Evolutionary conservation across 192 early-diverging fungal species (phyloP).

Genomic region (Coemansia sp.): DNA sequence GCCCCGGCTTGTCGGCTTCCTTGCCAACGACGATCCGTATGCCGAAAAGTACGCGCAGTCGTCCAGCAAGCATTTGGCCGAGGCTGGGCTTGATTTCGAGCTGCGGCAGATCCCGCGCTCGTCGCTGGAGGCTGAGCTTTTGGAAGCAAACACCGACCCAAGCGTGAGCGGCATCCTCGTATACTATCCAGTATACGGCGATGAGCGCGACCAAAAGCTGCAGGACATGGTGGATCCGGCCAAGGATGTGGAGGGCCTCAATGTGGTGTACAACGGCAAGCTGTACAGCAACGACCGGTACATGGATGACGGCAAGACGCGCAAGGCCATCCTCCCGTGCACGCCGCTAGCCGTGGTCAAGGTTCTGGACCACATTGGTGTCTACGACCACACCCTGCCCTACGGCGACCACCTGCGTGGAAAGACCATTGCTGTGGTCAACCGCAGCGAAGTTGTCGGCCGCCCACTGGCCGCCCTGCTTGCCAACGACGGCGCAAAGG

Average conservation of each 20-base stretch:
- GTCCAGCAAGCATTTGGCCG: constrained; percentile 91
- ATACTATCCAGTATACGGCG: constrained; percentile 98
- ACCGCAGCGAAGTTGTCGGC: constrained; percentile 97
- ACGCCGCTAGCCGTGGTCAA: constrained; percentile 98
- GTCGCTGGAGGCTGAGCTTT: constrained; percentile 81
- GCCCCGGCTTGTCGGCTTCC: constrained; percentile 88
- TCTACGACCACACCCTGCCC: constrained; percentile 85
- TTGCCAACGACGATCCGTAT: constrained; percentile 94
- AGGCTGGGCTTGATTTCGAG: constrained; percentile 90
- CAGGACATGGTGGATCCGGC: constrained; percentile 84
- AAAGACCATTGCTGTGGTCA: constrained; percentile 88
- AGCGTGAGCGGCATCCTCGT: constrained; percentile 95
- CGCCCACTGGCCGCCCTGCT: constrained; percentile 95
- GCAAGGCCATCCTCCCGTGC: constrained; percentile 98
- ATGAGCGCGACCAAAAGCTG: constrained; percentile 91
- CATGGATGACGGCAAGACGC: constrained; percentile 76
- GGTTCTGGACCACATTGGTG: constrained; percentile 93
- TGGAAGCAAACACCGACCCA: constrained; percentile 86
- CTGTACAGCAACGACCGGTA: constrained; percentile 96
- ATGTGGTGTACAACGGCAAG: constrained; percentile 93
- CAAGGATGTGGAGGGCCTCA: constrained; percentile 98
- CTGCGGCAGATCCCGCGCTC: constrained; percentile 80
- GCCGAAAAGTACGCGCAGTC: constrained; percentile 93
- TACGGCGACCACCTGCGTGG: constrained; percentile 96
- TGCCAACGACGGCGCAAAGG: constrained; percentile 98